phyloP scores from a whole-genome alignment of 2,329 filamentous ascomycete genomes.

The Xylariaceae sp. region DNA sequence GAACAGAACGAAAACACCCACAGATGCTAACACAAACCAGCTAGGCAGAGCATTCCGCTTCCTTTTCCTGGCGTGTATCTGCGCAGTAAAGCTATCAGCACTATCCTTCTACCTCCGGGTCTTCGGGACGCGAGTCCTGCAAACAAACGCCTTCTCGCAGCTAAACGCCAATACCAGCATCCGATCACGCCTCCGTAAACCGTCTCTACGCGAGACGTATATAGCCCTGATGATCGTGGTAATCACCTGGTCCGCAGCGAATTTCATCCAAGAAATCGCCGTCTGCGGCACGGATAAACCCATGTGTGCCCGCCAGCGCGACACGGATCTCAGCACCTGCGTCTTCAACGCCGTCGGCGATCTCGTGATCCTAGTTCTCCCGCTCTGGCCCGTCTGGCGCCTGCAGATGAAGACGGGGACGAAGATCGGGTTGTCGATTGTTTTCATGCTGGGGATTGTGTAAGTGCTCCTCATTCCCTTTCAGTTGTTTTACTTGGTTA shows the following conservation, averaged over 20 bases:
- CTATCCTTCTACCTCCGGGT: slow-evolving; percentile 35
- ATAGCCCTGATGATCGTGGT: slow-evolving; percentile 28
- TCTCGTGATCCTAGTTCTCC: slow-evolving; percentile 43
- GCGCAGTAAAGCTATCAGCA: slow-evolving; percentile 35
- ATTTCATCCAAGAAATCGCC: slow-evolving; percentile 19
- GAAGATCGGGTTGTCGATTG: slow-evolving; percentile 40
- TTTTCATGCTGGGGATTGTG: slow-evolving; percentile 43
- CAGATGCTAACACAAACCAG: slow-evolving; percentile 11
- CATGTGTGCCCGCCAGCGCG: slow-evolving; percentile 21
- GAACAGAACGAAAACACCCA: not conserved
- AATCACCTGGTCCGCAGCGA: slow-evolving; percentile 2
- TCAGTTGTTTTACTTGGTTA: not conserved
- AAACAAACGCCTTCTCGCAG: slow-evolving; percentile 6
- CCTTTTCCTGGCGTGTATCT: slow-evolving; percentile 32
- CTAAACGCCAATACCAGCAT: not conserved
- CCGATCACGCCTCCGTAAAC: not conserved
- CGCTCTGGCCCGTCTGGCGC: slow-evolving; percentile 44
- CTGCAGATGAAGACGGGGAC: slow-evolving; percentile 41
- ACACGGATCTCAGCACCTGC: slow-evolving; percentile 26
- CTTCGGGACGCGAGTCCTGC: slow-evolving; percentile 20
- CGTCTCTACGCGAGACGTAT: not conserved
- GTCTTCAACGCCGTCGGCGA: slow-evolving; percentile 46
- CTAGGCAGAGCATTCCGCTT: slow-evolving; percentile 33
- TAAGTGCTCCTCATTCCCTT: slow-evolving; percentile 29
- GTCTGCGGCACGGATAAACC: slow-evolving; percentile 25